Evolutionary conservation across 805 yeast species (phyloP).

Genomic region (Metschnikowia similis): DNA sequence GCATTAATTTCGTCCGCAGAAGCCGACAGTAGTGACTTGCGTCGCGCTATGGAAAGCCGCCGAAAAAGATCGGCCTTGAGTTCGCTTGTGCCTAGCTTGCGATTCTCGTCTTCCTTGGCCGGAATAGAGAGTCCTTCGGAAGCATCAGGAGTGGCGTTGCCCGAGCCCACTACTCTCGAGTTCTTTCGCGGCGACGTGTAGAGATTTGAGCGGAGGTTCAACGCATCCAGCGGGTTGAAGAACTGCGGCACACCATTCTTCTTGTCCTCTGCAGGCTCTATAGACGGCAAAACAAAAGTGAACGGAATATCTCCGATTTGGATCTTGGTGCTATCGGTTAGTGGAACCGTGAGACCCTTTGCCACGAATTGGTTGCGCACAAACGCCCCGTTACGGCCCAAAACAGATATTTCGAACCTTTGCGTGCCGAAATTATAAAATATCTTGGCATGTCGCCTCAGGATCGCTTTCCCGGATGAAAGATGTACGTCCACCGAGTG

Average conservation of each 20-base stretch:
- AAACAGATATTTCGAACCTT: slow-evolving; percentile 82
- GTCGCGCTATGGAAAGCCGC: slow-evolving; percentile 33
- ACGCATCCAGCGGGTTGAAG: slow-evolving; percentile 60
- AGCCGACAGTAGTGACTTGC: slow-evolving; percentile 36
- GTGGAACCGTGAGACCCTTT: slow-evolving; percentile 85
- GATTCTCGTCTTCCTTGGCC: slow-evolving; percentile 3
- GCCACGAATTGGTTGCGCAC: slow-evolving; percentile 89
- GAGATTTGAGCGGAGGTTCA: slow-evolving; percentile 49
- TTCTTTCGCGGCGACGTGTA: slow-evolving; percentile 27
- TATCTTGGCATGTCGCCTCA: slow-evolving; percentile 91
- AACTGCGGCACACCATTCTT: slow-evolving; percentile 27
- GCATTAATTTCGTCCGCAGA: slow-evolving; percentile 38
- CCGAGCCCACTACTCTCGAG: not conserved
- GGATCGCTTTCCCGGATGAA: slow-evolving; percentile 88
- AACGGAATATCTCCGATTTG: slow-evolving; percentile 94
- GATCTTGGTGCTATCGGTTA: slow-evolving; percentile 73
- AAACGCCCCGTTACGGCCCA: slow-evolving; percentile 96
- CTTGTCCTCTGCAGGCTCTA: slow-evolving; percentile 39
- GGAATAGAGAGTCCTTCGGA: not conserved
- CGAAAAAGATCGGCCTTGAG: slow-evolving; percentile 17
- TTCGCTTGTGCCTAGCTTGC: not conserved
- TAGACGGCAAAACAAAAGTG: slow-evolving; percentile 77
- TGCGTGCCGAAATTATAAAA: slow-evolving; percentile 96
- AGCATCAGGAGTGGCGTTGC: not conserved
- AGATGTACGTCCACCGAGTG: slow-evolving; percentile 88